Evolutionary conservation across 805 yeast genomes (phyloP).

Genomic region (Sungouiozyma ichnusensis): DNA sequence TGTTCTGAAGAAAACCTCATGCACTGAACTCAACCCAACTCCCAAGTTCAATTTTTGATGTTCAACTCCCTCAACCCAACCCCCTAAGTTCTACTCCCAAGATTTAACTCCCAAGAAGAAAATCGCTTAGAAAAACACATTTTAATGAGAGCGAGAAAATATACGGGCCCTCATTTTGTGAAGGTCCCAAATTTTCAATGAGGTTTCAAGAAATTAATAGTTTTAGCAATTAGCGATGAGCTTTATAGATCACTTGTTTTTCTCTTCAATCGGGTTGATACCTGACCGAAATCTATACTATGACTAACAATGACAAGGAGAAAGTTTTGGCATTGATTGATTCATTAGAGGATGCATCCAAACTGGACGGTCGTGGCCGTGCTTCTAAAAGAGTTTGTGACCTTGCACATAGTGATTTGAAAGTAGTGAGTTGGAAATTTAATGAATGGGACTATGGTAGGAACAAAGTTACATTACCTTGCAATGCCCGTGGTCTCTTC

Average conservation of each 20-base stretch:
- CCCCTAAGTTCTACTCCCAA: too few species aligned
- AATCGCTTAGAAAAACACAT: too few species aligned
- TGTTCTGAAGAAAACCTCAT: too few species aligned
- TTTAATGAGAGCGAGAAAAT: neutral
- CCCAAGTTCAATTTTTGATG: too few species aligned
- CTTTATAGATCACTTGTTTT: too few species aligned
- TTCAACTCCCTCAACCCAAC: too few species aligned
- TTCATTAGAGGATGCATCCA: slow-evolving; percentile 16
- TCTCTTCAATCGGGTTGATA: too few species aligned
- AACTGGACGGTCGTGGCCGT: slow-evolving; percentile 23
- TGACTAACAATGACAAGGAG: too few species aligned
- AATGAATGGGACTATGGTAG: slow-evolving; percentile 80
- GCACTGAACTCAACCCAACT: too few species aligned
- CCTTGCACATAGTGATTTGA: slow-evolving; percentile 17
- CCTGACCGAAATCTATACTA: too few species aligned
- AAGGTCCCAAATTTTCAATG: neutral
- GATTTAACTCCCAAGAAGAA: too few species aligned
- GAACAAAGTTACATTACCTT: slow-evolving; percentile 46
- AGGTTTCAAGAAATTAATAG: too few species aligned
- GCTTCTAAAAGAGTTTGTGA: slow-evolving; percentile 24
- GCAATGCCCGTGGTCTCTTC: slow-evolving; percentile 78
- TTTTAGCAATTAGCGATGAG: neutral
- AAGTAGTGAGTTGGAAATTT: slow-evolving; percentile 62
- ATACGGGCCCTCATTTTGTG: neutral
- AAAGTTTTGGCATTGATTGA: slow-evolving; percentile 9